These are phyloP conservation scores for Yarrowia alimentaria DNA, from an alignment of 805 yeast genomes.

Conservation along the genomic window DNA sequence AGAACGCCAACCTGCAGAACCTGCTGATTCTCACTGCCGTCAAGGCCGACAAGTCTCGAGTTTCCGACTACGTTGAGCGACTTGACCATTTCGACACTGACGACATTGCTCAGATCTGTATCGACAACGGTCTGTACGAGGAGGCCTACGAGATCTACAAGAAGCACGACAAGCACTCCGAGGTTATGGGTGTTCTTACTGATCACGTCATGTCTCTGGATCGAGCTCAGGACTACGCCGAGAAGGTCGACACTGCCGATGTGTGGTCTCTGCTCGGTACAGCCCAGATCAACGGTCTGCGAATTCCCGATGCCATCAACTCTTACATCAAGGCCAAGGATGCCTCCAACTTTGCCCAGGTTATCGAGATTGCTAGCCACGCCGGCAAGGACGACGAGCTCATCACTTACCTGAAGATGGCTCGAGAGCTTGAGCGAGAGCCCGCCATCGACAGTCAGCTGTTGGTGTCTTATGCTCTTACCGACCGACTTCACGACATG, in stretches of 20 bases:
- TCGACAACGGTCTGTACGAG: conserved; percentile 83
- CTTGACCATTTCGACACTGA: conserved; percentile 87
- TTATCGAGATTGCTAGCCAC: conserved; percentile 90
- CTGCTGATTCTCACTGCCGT: conserved; percentile 89
- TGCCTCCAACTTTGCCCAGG: conserved; percentile 84
- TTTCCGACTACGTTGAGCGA: conserved; percentile 77
- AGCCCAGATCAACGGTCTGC: conserved; percentile 91
- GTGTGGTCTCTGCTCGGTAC: conserved; percentile 94
- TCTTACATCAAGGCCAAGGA: conserved; percentile 91
- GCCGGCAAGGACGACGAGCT: conserved; percentile 96
- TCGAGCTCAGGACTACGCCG: conserved; percentile 91
- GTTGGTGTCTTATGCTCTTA: conserved; percentile 79
- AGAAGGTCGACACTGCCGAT: conserved; percentile 78
- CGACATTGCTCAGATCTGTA: conserved; percentile 90
- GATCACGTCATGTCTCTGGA: conserved; percentile 93
- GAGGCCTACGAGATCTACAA: conserved; percentile 93
- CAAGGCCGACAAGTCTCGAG: conserved; percentile 88
- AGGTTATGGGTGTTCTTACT: conserved; percentile 86
- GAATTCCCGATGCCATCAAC: conserved; percentile 86
- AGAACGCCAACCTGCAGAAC: conserved; percentile 93
- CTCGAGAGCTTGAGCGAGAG: conserved; percentile 87
- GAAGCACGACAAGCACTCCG: conserved; percentile 69
- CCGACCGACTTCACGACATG: conserved; percentile 73
- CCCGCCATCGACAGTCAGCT: conserved; percentile 91
- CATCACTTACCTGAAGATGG: conserved; percentile 81